These are phyloP conservation scores for Sphaerostilbella broomeana DNA, from an alignment of 2,329 filamentous ascomycete species.

Conservation along the genomic window DNA sequence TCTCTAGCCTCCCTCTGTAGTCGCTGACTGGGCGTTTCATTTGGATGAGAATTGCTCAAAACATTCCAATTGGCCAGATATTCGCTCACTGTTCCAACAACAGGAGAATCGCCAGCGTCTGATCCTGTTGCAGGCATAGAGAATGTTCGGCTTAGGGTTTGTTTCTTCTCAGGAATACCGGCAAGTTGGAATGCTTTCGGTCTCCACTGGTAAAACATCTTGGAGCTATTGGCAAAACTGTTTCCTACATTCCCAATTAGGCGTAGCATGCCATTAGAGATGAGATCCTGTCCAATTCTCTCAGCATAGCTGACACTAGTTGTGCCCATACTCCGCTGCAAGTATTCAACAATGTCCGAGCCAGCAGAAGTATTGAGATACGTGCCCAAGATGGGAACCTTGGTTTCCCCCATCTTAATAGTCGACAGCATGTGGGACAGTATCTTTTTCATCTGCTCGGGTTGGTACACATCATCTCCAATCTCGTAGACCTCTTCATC, in stretches of 20 bases:
- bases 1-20: constrained; percentile 84
- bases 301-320: constrained; percentile 86
- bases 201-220: constrained; percentile 96
- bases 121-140: constrained; percentile 59
- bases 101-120: constrained; percentile 61
- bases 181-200: constrained; percentile 83
- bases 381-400: constrained; percentile 90
- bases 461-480: constrained; percentile 78
- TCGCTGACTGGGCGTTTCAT: constrained; percentile 82
- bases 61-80: constrained; percentile 91
- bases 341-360: constrained; percentile 90
- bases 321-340: constrained; percentile 80
- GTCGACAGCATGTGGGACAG: constrained; percentile 77
- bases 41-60: constrained; percentile 73
- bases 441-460: constrained; percentile 87
- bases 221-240: constrained; percentile 94
- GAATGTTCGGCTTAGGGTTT: constrained; percentile 63
- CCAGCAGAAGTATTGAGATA: constrained; percentile 91
- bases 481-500: constrained; percentile 82
- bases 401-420: constrained; percentile 82
- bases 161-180: constrained; percentile 84
- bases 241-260: constrained; percentile 91
- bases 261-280: constrained; percentile 77
- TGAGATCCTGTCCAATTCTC: constrained; percentile 88
- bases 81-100: constrained; percentile 76